A percentile compares a stretch with the other conserved stretches of the same genome.
Conservation (phyloP, 1,284 basidiomycete species). For the Sporisorium graminicola region DNA sequence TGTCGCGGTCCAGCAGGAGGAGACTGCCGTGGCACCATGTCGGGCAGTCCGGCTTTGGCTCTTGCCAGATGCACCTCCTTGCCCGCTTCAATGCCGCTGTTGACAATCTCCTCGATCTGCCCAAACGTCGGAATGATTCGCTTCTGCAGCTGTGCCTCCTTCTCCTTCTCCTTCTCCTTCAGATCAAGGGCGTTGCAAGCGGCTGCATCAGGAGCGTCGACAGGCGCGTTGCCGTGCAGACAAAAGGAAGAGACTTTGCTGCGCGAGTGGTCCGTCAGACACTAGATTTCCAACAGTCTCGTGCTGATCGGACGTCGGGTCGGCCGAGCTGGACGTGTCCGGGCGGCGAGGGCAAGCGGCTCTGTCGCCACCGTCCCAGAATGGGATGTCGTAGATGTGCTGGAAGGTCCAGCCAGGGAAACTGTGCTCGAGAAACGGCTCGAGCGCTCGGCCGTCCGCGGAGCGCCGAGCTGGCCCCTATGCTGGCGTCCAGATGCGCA, state of each 20-base stretch:
- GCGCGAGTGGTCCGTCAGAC: no score
- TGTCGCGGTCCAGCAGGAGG: not conserved
- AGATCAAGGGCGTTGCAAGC: not conserved
- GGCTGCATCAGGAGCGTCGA: not conserved
- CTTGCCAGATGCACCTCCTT: not conserved
- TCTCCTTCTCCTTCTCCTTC: not conserved
- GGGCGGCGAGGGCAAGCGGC: slow-evolving; percentile 11
- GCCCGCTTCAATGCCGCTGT: slow-evolving; percentile 6
- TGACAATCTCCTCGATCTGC: slow-evolving; percentile 14
- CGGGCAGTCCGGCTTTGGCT: not conserved
- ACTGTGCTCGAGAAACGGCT: slow-evolving; percentile 21
- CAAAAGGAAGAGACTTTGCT: slow-evolving; percentile 15
- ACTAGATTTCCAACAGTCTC: no score
- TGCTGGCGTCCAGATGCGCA: slow-evolving; percentile 28
- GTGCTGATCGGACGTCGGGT: no score
- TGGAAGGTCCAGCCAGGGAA: slow-evolving; percentile 21
- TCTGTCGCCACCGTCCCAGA: slow-evolving; percentile 33
- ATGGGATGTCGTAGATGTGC: slow-evolving; percentile 22
- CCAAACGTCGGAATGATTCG: not conserved
- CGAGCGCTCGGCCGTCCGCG: slow-evolving; percentile 2
- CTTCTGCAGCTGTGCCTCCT: not conserved
- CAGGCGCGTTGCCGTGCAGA: slow-evolving; percentile 16
- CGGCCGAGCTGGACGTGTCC: not conserved
- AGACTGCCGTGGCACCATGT: no score
- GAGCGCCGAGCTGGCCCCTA: slow-evolving; percentile 28